Evolutionary conservation across 2,329 filamentous ascomycete genomes (phyloP), one percentile per base, ranked within the genome.

Genomic region (Penicillium brevicompactum): DNA sequence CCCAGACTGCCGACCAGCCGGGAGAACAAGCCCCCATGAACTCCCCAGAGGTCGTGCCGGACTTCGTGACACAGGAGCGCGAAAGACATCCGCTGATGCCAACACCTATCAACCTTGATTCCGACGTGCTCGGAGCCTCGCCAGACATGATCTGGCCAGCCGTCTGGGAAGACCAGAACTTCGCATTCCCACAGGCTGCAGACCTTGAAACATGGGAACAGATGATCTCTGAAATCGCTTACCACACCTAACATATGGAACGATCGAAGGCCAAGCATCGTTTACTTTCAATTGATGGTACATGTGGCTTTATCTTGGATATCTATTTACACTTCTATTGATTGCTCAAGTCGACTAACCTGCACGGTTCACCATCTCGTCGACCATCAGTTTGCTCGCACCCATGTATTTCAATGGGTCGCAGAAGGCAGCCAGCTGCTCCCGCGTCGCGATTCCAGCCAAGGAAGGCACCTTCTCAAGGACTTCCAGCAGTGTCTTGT

Each of bases 401-500:
- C 71, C 71, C 43, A 72, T 51, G 50, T 82, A 82, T 46, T 79
- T 78, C 24, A 74, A 71, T 0, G 78, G 79, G 62, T 89, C 85
- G 67, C 82, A 84, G 30, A 81, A 73, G 8, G 82, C 79, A 16
- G 74, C 67, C 18, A 90, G 71, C 45, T 78, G 74, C 27, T 79
- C 69, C 41, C 73, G 71, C 27, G 78, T 70, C 21, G 82, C 69
- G 48, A 77, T 73, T 7, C 65, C 67, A 2, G 69, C 76, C 14
- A 82, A 73, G 38, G 77, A 72, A 8, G 68, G 53, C 8, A 72
- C 70, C 37, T 46, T 44, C 59, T 72, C 63, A 49, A 80, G 64
- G 49, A 71, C 73, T 52, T 82, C 77, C n/a, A 79, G 66, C 18
- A 83, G 60, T 2, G 74, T 71, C 3, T 61, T 69, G 10, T 75